Conservation (phyloP, 2,329 filamentous ascomycete genomes). For the Ambrosiella xylebori region DNA sequence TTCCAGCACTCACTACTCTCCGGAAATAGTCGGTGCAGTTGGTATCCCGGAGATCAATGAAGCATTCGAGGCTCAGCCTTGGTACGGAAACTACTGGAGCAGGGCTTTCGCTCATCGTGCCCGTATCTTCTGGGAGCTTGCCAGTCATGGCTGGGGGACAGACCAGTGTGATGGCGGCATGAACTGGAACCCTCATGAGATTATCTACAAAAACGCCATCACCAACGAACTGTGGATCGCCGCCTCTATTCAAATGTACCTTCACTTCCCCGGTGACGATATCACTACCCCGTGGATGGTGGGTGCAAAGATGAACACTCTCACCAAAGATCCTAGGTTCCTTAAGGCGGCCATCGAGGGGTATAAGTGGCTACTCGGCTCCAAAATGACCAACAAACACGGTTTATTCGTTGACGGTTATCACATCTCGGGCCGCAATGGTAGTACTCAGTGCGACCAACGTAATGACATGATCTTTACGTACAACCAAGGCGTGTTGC, state of each 20-base stretch:
- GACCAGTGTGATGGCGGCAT: conserved; percentile 72
- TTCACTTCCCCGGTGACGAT: conserved; percentile 67
- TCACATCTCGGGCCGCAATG: conserved; percentile 38
- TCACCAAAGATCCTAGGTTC: conserved; percentile 38
- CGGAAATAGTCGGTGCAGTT: conserved; percentile 15
- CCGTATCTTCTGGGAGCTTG: conserved; percentile 70
- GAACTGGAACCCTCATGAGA: conserved; percentile 67
- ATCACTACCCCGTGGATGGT: conserved; percentile 49
- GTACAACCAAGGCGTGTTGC: conserved; percentile 85
- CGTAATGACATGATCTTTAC: conserved; percentile 84
- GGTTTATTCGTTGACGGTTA: conserved; percentile 79
- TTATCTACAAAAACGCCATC: conserved; percentile 89
- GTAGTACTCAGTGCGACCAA: conserved; percentile 47
- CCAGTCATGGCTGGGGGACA: conserved; percentile 64
- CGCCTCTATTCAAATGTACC: conserved; percentile 75
- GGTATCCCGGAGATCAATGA: conserved; percentile 15
- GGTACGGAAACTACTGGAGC: conserved; percentile 64
- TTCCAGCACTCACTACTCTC: conserved; percentile 40
- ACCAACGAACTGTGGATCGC: conserved; percentile 84
- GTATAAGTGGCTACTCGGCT: conserved; percentile 62
- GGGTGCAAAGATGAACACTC: conserved; percentile 17
- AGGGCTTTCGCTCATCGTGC: conserved; percentile 68
- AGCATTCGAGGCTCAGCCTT: conserved; percentile 30
- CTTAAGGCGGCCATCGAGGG: conserved; percentile 57
- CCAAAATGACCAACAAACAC: conserved; percentile 61